These are phyloP conservation scores for Diaporthe ilicicola DNA, from an alignment of 2,329 filamentous ascomycete species.

Conservation along the genomic window DNA sequence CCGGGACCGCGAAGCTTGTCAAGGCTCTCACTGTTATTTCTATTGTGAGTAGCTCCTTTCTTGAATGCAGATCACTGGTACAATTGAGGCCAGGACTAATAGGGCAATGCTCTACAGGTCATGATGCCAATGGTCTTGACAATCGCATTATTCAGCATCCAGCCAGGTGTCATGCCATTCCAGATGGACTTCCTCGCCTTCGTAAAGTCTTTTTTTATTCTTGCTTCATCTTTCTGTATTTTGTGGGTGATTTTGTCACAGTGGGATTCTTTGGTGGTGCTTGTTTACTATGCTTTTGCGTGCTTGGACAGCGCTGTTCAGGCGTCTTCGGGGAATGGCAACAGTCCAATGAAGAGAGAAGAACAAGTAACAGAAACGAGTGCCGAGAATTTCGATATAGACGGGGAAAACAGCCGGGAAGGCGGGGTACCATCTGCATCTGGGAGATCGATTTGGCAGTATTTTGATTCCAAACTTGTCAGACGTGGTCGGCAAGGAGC, in stretches of 20 bases:
- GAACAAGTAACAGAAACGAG: neutral
- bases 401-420: no score
- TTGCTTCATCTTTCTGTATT: neutral
- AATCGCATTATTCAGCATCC: neutral
- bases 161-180: constrained; percentile 3
- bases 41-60: neutral
- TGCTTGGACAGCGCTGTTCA: neutral
- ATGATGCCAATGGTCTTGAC: constrained; percentile 6
- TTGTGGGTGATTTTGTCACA: neutral
- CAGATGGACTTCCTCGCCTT: neutral
- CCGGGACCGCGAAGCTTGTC: neutral
- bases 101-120: neutral
- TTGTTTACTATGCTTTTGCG: neutral
- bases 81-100: neutral
- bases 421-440: neutral
- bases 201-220: neutral
- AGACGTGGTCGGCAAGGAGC: neutral
- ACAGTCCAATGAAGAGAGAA: no score
- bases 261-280: neutral
- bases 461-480: neutral
- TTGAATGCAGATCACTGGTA: neutral
- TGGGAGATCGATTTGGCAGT: neutral
- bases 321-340: no score
- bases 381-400: rapidly evolving
- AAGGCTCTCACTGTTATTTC: constrained; percentile 1